phyloP scores from a whole-genome alignment of 345 rosid species.

The Euphorbia pulcherrima region DNA sequence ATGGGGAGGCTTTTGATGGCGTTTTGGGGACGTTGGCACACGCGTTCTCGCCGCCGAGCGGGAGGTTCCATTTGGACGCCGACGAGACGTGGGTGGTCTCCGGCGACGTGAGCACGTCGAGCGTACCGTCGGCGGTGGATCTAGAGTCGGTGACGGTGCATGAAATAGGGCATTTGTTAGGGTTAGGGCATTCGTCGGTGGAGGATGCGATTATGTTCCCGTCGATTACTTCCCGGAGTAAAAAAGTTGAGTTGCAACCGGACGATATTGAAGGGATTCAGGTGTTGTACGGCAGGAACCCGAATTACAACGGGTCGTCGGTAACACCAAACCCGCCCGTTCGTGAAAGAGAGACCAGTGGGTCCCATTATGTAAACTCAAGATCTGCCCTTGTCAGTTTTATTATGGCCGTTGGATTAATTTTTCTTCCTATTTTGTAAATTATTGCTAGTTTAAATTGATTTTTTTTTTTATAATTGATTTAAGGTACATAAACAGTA shows the following conservation, averaged over 20 bases:
- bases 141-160: slow-evolving; percentile 90
- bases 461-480: not conserved
- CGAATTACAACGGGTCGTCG: slow-evolving; percentile 46
- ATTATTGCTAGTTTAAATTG: not conserved
- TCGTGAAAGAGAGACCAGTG: slow-evolving; percentile 49
- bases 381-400: slow-evolving; percentile 20
- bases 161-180: slow-evolving; percentile 91
- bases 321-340: slow-evolving; percentile 33
- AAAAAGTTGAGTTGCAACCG: slow-evolving; percentile 49
- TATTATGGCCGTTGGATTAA: slow-evolving; percentile 39
- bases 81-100: slow-evolving; percentile 71
- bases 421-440: slow-evolving; percentile 29
- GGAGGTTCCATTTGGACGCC: slow-evolving; percentile 67
- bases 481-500: not conserved
- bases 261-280: slow-evolving; percentile 79
- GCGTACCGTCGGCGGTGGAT: slow-evolving; percentile 53
- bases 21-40: slow-evolving; percentile 80
- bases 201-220: slow-evolving; percentile 82
- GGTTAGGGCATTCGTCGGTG: slow-evolving; percentile 85
- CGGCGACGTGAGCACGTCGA: slow-evolving; percentile 34
- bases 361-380: slow-evolving; percentile 20
- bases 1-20: slow-evolving; percentile 94
- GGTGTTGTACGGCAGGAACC: slow-evolving; percentile 69
- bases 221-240: slow-evolving; percentile 53
- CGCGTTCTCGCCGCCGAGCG: slow-evolving; percentile 85